A percentile compares a stretch with the other conserved stretches of the same genome.
Evolutionary conservation across 1,284 basidiomycete genomes (phyloP).

Genomic region (Cutaneotrichosporon cyanovorans): DNA sequence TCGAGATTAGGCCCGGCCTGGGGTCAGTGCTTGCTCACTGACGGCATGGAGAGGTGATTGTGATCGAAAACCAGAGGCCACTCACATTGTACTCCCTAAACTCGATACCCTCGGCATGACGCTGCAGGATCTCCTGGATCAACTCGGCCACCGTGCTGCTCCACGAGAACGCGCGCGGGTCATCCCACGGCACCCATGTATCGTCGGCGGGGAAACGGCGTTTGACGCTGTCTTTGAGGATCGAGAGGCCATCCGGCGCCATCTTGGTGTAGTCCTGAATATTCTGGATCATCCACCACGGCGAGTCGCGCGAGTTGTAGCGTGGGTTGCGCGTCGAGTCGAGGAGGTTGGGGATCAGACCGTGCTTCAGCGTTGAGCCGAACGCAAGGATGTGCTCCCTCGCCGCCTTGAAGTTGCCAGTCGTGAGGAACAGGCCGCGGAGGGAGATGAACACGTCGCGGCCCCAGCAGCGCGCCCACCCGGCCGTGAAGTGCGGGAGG

Average conservation of each 20-base stretch:
- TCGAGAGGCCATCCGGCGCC: constrained; percentile 73
- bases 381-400: constrained; percentile 82
- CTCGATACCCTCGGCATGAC: constrained; percentile 83
- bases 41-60: too few relatives aligned
- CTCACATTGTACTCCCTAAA: constrained; percentile 82
- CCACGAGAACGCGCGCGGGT: constrained; percentile 70
- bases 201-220: constrained; percentile 90
- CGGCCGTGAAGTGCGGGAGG: constrained; percentile 79
- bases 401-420: constrained; percentile 78
- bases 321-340: constrained; percentile 77
- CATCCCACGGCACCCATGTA: constrained; percentile 87
- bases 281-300: constrained; percentile 90
- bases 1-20: constrained; percentile 85
- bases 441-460: constrained; percentile 91
- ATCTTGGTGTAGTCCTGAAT: constrained; percentile 87
- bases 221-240: constrained; percentile 74
- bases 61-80: constrained; percentile 1
- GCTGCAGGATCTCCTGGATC: constrained; percentile 91
- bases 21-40: constrained; percentile 13
- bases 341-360: constrained; percentile 84
- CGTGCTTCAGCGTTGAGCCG: constrained; percentile 69
- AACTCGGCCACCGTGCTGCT: constrained; percentile 81
- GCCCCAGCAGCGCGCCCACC: constrained; percentile 96
- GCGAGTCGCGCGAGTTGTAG: constrained; percentile 49
- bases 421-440: constrained; percentile 82